Evolutionary conservation across 305 asterid genomes (phyloP).

Genomic region (Solanum hybrid): DNA sequence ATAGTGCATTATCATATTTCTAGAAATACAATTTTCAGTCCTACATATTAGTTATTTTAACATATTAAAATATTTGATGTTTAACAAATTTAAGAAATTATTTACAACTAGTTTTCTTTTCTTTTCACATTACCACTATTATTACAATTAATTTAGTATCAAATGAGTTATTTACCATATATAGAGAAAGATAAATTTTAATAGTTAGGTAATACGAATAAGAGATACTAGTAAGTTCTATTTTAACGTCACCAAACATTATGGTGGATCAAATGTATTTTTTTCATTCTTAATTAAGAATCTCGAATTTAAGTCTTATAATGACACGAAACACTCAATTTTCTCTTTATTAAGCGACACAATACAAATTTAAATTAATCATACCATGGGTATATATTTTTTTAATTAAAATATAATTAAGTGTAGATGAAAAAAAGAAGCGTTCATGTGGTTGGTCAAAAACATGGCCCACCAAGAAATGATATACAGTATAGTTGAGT

Average conservation of each 20-base stretch:
- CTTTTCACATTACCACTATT: not conserved
- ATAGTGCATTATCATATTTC: not conserved
- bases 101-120: not conserved
- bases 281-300: not conserved
- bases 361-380: not conserved
- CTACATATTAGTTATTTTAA: not conserved
- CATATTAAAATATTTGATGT: not conserved
- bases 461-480: not conserved
- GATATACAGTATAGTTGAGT: not conserved
- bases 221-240: not conserved
- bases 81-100: not conserved
- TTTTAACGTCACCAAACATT: too few species aligned
- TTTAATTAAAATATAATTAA: not conserved
- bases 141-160: not conserved
- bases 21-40: not conserved
- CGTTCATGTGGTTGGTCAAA: not conserved
- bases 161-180: not conserved
- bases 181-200: not conserved
- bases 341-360: not conserved
- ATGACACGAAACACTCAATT: not conserved
- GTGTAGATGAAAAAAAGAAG: not conserved
- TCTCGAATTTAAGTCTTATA: not conserved
- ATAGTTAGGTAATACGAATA: not conserved
- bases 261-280: not conserved
- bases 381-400: too few species aligned